phyloP scores from a whole-genome alignment of 2,329 filamentous ascomycete species.

The Fusarium cyanostomum region DNA sequence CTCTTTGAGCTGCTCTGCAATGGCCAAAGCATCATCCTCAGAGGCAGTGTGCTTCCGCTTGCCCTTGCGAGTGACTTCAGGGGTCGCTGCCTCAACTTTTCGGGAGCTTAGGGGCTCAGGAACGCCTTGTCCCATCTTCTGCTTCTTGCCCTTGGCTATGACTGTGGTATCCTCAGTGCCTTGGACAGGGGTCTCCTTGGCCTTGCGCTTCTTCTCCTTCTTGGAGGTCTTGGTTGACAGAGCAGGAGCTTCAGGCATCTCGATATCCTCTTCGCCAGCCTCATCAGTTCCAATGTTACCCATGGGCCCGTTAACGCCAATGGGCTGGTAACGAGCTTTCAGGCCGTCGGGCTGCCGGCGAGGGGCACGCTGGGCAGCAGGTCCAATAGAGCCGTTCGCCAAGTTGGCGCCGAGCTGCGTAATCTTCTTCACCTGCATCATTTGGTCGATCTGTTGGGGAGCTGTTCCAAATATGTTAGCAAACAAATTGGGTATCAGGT shows the following conservation, averaged over 20 bases:
- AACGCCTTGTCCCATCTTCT: conserved; percentile 37
- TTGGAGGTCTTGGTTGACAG: conserved; percentile 40
- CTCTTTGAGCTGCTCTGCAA: conserved; percentile 48
- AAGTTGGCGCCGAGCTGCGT: conserved; percentile 62
- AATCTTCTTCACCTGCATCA: conserved; percentile 72
- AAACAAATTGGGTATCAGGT: background rate
- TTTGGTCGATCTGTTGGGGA: conserved; percentile 61
- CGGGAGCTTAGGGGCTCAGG: conserved; percentile 19
- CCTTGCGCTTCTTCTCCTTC: conserved; percentile 49
- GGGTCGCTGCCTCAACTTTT: conserved; percentile 30
- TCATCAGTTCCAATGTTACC: conserved; percentile 54
- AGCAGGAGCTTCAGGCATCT: conserved; percentile 55
- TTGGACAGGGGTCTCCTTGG: conserved; percentile 28
- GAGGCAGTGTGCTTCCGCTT: conserved; percentile 51
- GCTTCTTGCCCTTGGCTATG: conserved; percentile 48
- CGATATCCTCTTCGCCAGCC: conserved; percentile 57
- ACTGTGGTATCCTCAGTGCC: conserved; percentile 6
- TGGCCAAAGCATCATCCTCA: conserved; percentile 51
- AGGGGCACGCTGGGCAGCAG: conserved; percentile 60
- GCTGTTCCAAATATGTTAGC: conserved; percentile 32
- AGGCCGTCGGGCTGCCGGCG: conserved; percentile 74
- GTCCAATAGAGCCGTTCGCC: conserved; percentile 47
- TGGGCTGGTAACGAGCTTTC: conserved; percentile 72
- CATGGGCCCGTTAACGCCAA: conserved; percentile 60
- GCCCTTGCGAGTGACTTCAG: conserved; percentile 45